Evolutionary conservation across 805 yeast species (phyloP), one percentile per base, ranked within the genome.

Genomic region (Grigorovia transvaalensis): DNA sequence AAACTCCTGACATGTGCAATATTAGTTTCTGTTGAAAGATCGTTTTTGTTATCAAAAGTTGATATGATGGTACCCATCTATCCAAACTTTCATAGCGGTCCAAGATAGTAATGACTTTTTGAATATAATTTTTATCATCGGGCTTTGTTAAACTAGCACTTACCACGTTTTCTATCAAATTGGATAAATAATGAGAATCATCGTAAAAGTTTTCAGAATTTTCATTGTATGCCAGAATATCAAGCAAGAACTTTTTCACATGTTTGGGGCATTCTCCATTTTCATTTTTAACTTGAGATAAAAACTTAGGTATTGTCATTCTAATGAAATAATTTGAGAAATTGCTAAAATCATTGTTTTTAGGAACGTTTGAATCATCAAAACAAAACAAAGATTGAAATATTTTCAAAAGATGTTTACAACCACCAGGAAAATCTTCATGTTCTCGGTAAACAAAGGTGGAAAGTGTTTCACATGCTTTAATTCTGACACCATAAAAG

Each of bases 401-500:
- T 0, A 88, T 85, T 59, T 77, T 79, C 44, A 88, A 67, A 50
- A 93, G 71, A 62, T 87, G 91, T 44, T 73, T 74, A 58, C 85
- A 73, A 0, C 98, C 98, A 20, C 70, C 70, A 4, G 45, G 43
- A 35, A 66, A 66, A 9, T 54, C 54, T 15, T 59, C 61, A 15
- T 48, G 44, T 7, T 59, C 56, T 42, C 56, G 57, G 30, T 85
- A 71, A 0, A 96, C 84, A 50, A 81, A 74, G n/a, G 68, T 74
- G 0, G 90, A 84, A 45, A 93, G 71, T 0, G 93, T 93, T 46
- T 71, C 66, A 0, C 95, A 95, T 1, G 99, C 97, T 52, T 88
- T 95, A 17, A 81, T 76, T 53, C 99, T 74, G 0, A 93, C 81
- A 2, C 97, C 97, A 66, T 87, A 89, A 62, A 81, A 91, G 63